Base-by-base conservation (phyloP, 345 rosid genomes). In the Mangifera indica region DNA sequence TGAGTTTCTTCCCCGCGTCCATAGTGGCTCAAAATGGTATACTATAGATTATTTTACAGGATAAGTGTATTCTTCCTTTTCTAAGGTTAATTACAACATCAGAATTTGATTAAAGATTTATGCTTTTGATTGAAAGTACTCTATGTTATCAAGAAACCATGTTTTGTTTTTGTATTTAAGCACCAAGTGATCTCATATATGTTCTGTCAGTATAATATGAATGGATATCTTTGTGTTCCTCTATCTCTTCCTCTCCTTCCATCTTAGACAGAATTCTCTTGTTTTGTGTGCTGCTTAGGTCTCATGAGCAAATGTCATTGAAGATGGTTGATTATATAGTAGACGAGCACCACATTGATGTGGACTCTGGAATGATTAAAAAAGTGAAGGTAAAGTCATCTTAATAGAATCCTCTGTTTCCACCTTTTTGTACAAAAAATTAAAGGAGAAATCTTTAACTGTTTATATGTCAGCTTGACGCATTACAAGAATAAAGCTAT, bases 251-350 rank as follows among this genome's bases (percentile, higher is more conserved):
- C 22, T n/a, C 34, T 13, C 15, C 21, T 11, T 1, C 17, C 62
- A 11, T 62, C 53, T 15, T 17, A 52, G 58, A 32, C 51, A 62
- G 17, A 34, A 22, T 57, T 70, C 67, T 72, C 0, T 59, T 69
- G 61, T 60, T 64, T 42, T 62, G 17, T 73, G 34, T 52, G 49
- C 34, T 71, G 63, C 78, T 59, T 79, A 92, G 98, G 98, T 84
- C 88, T 73, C 97, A 94, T 82, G 98, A 94, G 75, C 80, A 74
- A 71, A 94, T 92, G 98, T 94, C 97, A 15, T 79, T 73, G 34
- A 84, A 78, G 77, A 78, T 94, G 84, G 84, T 90, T 84, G 98
- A 94, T 78, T 73, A 82, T 78, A 92, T 92, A 5, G 88, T 94
- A 53, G 97, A 94, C 21, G 82, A 81, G 72, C 97, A 94, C 77